A percentile compares a stretch with the other conserved stretches of the same genome.
Evolutionary conservation across 73 alveolate genomes (phyloP).

Genomic region (Symbiodinium natans): DNA sequence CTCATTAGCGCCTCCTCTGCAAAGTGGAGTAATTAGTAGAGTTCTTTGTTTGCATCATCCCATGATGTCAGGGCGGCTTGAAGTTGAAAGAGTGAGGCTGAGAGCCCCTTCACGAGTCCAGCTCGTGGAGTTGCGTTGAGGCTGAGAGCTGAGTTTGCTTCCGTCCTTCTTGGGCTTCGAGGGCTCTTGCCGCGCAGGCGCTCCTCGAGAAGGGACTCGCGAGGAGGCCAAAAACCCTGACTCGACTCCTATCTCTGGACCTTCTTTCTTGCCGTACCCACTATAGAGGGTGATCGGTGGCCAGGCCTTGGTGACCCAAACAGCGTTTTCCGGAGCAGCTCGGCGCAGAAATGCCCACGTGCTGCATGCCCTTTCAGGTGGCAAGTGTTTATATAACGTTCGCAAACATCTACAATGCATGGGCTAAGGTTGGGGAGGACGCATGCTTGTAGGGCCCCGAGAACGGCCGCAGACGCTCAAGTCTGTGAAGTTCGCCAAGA

Average conservation of each 20-base stretch:
- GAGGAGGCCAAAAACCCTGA: neutral
- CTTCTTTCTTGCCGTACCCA: too few relatives aligned
- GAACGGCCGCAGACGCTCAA: neutral
- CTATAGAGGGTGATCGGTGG: too few relatives aligned
- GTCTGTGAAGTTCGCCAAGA: neutral
- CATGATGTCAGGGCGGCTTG: too few relatives aligned
- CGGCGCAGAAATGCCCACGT: too few relatives aligned
- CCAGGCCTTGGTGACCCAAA: slow-evolving; percentile 20
- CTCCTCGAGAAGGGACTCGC: neutral
- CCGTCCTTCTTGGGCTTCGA: too few relatives aligned
- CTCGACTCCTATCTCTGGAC: too few relatives aligned
- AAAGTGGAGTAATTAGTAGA: too few relatives aligned
- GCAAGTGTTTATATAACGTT: too few relatives aligned
- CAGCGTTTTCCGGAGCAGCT: slow-evolving; percentile 26
- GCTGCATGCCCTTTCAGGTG: too few relatives aligned
- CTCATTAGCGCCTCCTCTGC: neutral
- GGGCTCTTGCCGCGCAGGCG: neutral
- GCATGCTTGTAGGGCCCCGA: slow-evolving; percentile 27
- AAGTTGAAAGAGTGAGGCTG: slow-evolving; percentile 34
- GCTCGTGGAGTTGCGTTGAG: slow-evolving; percentile 74
- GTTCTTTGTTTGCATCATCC: too few relatives aligned
- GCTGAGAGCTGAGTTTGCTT: neutral
- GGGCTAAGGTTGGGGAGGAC: slow-evolving; percentile 51
- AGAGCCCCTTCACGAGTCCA: slow-evolving; percentile 50
- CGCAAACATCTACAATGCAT: too few relatives aligned